A percentile compares a stretch with the other conserved stretches of the same genome.
Evolutionary conservation across 257 asterid genomes (phyloP).

Genomic region (Galeopsis tetrahit): DNA sequence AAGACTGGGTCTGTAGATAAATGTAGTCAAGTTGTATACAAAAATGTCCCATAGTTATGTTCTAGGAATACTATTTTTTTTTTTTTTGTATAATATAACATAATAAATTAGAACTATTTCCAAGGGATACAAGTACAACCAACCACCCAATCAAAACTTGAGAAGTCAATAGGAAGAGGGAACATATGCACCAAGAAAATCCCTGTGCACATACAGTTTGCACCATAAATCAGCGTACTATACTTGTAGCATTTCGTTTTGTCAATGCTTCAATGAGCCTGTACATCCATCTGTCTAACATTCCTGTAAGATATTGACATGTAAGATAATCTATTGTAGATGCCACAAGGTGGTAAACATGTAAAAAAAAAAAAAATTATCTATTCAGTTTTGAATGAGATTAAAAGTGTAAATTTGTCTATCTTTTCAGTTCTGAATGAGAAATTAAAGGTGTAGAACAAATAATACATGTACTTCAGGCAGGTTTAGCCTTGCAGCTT

Average conservation of each 20-base stretch:
- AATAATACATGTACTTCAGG: constrained; percentile 2
- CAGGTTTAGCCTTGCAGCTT: constrained; percentile 6
- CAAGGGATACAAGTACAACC: constrained; percentile 22
- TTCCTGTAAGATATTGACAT: constrained; percentile 52
- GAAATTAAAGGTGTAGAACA: background rate
- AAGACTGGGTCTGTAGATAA: too few relatives aligned
- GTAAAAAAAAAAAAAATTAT: too few relatives aligned
- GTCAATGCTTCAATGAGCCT: constrained; percentile 71
- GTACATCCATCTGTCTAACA: constrained; percentile 96
- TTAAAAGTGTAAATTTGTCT: background rate
- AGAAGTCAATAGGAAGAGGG: constrained; percentile 3
- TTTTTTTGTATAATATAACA: constrained; percentile 5
- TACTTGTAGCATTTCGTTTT: constrained; percentile 60
- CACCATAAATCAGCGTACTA: constrained; percentile 50
- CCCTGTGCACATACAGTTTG: constrained; percentile 25
- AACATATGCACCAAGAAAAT: constrained; percentile 7
- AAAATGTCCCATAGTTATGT: background rate
- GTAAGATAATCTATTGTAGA: background rate
- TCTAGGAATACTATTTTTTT: constrained; percentile 20
- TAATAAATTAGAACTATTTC: background rate
- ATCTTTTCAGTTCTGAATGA: too few relatives aligned
- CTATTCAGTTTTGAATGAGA: background rate
- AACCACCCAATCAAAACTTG: constrained; percentile 33
- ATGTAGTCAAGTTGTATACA: too few relatives aligned
- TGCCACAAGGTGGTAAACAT: background rate